These are phyloP conservation scores for Secale cereale DNA, from an alignment of 176 grass and related monocot genomes.

Conservation along the genomic window DNA sequence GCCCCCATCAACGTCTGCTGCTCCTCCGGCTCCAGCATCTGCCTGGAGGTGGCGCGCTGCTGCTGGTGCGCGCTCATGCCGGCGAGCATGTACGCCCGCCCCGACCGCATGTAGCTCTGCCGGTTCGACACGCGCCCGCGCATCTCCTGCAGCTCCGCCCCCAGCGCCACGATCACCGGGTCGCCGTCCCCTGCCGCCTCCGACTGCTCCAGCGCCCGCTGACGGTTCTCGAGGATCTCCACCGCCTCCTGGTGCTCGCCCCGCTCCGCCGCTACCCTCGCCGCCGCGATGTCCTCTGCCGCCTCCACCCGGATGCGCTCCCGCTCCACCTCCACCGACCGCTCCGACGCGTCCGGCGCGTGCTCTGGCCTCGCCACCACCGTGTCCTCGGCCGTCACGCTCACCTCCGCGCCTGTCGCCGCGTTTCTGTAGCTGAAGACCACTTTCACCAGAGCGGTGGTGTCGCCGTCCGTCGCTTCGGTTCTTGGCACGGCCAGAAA, in stretches of 20 bases:
- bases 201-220: conserved; percentile 22
- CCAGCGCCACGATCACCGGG: background rate
- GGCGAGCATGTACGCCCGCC: conserved; percentile 36
- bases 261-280: conserved; percentile 28
- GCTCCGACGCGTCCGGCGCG: background rate
- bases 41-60: conserved; percentile 34
- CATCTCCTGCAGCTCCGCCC: conserved; percentile 23
- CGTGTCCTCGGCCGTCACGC: conserved; percentile 20
- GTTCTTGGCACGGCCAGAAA: conserved; percentile 35
- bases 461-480: background rate
- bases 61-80: conserved; percentile 20
- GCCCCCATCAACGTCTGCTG: background rate
- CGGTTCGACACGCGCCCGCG: background rate
- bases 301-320: conserved; percentile 34
- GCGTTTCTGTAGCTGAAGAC: conserved; percentile 30
- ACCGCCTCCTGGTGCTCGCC: conserved; percentile 26
- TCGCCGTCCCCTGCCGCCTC: background rate
- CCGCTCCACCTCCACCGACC: conserved; percentile 30
- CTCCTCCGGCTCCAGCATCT: background rate
- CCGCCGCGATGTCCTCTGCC: conserved; percentile 32
- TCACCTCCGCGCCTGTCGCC: background rate
- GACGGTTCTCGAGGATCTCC: conserved; percentile 34
- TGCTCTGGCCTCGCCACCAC: conserved; percentile 20
- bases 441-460: conserved; percentile 30
- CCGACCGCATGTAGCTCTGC: conserved; percentile 16